phyloP scores from a whole-genome alignment of 352 stramenopile species.

The Halophytophthora batemanensis region DNA sequence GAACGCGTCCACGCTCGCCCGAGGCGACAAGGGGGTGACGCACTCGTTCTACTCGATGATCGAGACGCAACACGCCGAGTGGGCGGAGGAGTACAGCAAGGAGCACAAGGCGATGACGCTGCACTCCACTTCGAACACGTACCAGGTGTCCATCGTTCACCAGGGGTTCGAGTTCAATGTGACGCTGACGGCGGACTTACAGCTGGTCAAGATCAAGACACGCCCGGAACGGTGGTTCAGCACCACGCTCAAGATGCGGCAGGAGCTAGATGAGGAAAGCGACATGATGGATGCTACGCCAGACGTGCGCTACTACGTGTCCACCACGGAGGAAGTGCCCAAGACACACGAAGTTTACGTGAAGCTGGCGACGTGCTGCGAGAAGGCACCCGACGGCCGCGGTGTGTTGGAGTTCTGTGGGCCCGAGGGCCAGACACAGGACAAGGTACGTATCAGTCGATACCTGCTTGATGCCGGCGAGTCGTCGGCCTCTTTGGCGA shows the following conservation, averaged over 20 bases:
- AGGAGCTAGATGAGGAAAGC: slow-evolving; percentile 63
- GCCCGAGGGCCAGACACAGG: slow-evolving; percentile 21
- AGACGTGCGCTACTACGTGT: slow-evolving; percentile 78
- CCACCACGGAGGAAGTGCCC: slow-evolving; percentile 52
- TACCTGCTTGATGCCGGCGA: slow-evolving; percentile 45
- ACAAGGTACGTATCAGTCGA: slow-evolving; percentile 51
- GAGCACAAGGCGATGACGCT: slow-evolving; percentile 42
- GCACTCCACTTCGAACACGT: slow-evolving; percentile 35
- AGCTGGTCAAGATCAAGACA: slow-evolving; percentile 59
- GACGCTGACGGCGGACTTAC: slow-evolving; percentile 45
- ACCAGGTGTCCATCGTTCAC: slow-evolving; percentile 63
- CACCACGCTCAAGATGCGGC: slow-evolving; percentile 77
- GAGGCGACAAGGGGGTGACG: slow-evolving; percentile 60
- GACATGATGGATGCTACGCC: slow-evolving; percentile 65
- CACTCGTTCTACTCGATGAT: slow-evolving; percentile 82
- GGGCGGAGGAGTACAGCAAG: slow-evolving; percentile 40
- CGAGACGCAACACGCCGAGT: slow-evolving; percentile 25
- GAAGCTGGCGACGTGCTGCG: slow-evolving; percentile 33
- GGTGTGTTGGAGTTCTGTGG: slow-evolving; percentile 59
- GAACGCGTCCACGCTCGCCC: slow-evolving; percentile 33
- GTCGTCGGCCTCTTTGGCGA: slow-evolving; percentile 37
- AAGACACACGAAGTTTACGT: slow-evolving; percentile 42
- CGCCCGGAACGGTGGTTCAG: slow-evolving; percentile 72
- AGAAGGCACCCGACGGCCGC: slow-evolving; percentile 29
- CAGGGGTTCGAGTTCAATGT: slow-evolving; percentile 67